These are phyloP conservation scores for Lathyrus oleraceus DNA, from an alignment of 306 rosid species.

Conservation along the genomic window DNA sequence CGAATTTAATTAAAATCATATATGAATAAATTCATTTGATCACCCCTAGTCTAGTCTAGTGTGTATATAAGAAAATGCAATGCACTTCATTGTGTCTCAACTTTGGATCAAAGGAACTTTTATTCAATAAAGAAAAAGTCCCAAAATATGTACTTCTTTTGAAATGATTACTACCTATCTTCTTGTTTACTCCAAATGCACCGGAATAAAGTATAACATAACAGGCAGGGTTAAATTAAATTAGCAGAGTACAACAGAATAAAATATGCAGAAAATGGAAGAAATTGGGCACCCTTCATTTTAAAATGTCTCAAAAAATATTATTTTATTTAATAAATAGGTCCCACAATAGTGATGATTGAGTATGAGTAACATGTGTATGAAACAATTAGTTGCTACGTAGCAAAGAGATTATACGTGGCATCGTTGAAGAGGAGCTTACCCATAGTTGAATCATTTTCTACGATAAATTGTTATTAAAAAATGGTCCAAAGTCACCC, in stretches of 20 bases:
- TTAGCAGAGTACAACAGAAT: neutral
- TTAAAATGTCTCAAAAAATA: neutral
- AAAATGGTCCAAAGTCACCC: neutral
- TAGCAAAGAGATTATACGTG: conserved; percentile 17
- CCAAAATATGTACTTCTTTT: neutral
- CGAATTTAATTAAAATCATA: too few relatives aligned
- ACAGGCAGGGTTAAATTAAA: neutral
- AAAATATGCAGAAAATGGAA: neutral
- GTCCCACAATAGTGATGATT: conserved; percentile 12
- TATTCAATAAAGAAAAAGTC: neutral
- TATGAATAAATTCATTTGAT: too few relatives aligned
- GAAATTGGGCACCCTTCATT: neutral
- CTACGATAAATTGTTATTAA: neutral
- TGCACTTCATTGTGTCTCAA: neutral
- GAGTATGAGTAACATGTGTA: conserved; percentile 4
- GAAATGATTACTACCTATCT: conserved; percentile 6
- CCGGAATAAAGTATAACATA: neutral
- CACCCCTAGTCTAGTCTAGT: too few relatives aligned
- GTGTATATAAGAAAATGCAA: neutral
- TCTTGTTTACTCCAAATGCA: neutral
- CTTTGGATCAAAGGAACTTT: neutral
- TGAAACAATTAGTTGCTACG: neutral
- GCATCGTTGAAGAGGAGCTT: neutral
- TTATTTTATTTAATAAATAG: neutral
- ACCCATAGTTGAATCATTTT: neutral